Evolutionary conservation across 2,329 filamentous ascomycete species (phyloP), one percentile per base, ranked within the genome.

Genomic region (Immersiporthe knoxdaviesiana): DNA sequence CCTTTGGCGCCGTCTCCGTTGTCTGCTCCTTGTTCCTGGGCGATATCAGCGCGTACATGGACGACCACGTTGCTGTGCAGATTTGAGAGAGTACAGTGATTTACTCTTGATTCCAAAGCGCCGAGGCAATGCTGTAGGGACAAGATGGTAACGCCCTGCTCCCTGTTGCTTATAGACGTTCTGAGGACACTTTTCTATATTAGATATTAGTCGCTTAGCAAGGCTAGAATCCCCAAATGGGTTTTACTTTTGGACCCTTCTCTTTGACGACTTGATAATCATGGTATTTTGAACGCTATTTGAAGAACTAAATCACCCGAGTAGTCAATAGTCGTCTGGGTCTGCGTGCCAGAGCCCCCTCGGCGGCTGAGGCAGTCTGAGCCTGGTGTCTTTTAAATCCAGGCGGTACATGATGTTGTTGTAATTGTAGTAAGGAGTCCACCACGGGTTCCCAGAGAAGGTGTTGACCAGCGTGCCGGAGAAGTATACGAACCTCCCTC

Each of bases 11-110:
- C 0, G 75, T 88, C 0, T 83, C 84, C 6, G 86, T 90, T 62
- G 64, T 89, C n/a, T 82, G 87, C 0, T 84, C 85, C 67, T 80
- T 84, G 68, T 88, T 90, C 72, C 76, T 91, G 75, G 86, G 85
- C 1, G 84, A 90, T 73, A 88, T 91, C 66, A 81, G 79, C 50
- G 78, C 83, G 75, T 87, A 86, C 72, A 87, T 89, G 84, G 84
- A 87, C 74, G 84, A 88, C 71, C 83, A 87, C 76, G 82, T 88
- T 39, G 85, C 85, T 2, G 85, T 87, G 18, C 81, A 84, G 21
- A 82, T 84, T 56, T 69, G 62, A 65, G 37, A 16, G 58, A n/a
- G n/a, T n/a, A n/a, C n/a, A n/a, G n/a, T n/a, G n/a, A n/a, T n/a
- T n/a, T n/a, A n/a, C n/a, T n/a, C n/a, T n/a, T n/a, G n/a, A n/a